phyloP scores from a whole-genome alignment of 2,329 filamentous ascomycete species.

The Monosporascus sp. region DNA sequence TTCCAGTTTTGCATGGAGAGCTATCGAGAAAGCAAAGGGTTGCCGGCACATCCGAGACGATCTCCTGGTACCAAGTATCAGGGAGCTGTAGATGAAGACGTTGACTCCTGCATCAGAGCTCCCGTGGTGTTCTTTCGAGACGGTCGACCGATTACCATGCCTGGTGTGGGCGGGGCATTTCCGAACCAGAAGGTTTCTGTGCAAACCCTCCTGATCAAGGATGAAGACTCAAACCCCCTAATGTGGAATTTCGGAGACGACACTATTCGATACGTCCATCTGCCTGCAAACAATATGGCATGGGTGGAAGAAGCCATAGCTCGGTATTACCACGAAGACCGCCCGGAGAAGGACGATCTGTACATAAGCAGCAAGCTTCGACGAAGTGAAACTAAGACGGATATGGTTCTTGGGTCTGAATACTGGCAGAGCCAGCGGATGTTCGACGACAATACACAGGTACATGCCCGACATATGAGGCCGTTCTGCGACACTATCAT shows the following conservation, averaged over 20 bases:
- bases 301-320: conserved; percentile 21
- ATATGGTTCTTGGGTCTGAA: background rate
- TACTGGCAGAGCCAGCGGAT: background rate
- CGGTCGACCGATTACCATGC: background rate
- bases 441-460: background rate
- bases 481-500: background rate
- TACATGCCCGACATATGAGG: conserved; percentile 1
- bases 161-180: conserved; percentile 1
- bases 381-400: background rate
- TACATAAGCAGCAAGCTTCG: background rate
- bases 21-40: no score
- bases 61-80: no score
- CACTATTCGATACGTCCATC: conserved; percentile 18
- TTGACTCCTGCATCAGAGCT: background rate
- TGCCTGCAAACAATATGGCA: conserved; percentile 23
- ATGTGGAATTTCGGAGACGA: conserved; percentile 10
- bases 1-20: no score
- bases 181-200: conserved; percentile 17
- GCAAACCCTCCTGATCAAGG: conserved; percentile 15
- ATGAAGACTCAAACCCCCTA: conserved; percentile 11
- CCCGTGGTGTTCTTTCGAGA: background rate
- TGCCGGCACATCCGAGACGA: no score
- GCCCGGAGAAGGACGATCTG: background rate
- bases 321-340: conserved; percentile 13
- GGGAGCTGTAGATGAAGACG: background rate